phyloP scores from a whole-genome alignment of 2,329 filamentous ascomycete species.

The Colletotrichum truncatum region DNA sequence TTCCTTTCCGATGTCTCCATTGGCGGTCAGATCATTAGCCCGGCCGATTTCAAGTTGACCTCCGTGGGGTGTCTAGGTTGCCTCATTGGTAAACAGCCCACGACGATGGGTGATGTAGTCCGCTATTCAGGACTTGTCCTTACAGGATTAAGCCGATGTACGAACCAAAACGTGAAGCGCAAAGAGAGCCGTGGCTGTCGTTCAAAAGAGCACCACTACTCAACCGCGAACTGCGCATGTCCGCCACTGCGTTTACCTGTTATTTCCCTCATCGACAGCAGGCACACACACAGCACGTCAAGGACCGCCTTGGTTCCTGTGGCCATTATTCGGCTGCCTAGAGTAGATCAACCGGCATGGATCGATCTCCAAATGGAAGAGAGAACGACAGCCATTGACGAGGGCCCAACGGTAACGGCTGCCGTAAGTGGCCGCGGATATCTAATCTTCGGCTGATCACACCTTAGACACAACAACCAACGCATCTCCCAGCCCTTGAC shows the following conservation, averaged over 20 bases:
- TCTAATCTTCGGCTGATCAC: slow-evolving; percentile 14
- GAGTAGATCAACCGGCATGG: not conserved
- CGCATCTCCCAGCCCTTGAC: slow-evolving; percentile 34
- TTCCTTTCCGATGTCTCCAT: slow-evolving; percentile 13
- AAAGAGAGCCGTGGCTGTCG: not conserved
- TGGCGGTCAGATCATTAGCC: not conserved
- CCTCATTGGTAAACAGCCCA: not conserved
- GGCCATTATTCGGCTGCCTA: not conserved
- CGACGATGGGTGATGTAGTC: not conserved
- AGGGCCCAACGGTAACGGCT: not conserved
- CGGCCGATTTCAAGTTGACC: not conserved
- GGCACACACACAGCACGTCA: slow-evolving; percentile 10
- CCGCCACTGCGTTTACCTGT: not conserved
- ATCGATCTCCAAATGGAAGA: not conserved
- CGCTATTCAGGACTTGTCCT: not conserved
- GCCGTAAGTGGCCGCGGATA: not conserved
- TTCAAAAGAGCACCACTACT: slow-evolving; percentile 7
- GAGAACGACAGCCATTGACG: not conserved
- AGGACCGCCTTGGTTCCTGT: not conserved
- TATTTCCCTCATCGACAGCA: not conserved
- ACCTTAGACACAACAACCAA: slow-evolving; percentile 19
- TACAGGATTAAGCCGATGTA: not conserved
- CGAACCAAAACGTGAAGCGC: not conserved
- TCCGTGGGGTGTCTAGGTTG: slow-evolving; percentile 7
- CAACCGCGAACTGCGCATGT: not conserved